Base-by-base conservation (phyloP, 176 grass and related monocot species). In the Eleusine indica region DNA sequence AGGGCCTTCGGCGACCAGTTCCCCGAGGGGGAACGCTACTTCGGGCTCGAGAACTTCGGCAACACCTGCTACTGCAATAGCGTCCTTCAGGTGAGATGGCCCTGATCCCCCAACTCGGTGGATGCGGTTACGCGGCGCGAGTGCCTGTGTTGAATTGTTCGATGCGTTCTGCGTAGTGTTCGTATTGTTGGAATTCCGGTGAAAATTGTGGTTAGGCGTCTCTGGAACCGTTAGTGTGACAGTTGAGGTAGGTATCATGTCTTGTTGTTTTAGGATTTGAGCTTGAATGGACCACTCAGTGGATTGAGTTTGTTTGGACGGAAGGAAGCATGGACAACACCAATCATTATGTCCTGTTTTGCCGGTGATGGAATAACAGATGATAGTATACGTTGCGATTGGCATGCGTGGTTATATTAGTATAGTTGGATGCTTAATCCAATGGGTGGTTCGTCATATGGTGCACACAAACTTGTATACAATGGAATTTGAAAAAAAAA, bases 31-130 rank as follows among this genome's bases (percentile, higher is more conserved):
- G 95, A 95, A 85, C 91, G 91, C 84, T 98, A 98, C 78, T 98
- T 95, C 80, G 95, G 95, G 15, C 91, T 98, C 47, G 95, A 98
- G 82, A 98, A 98, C 86, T 98, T 95, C 51, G 95, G 95, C 85
- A 98, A 98, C 71, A 98, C 95, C 44, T 98, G 95, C 92, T 95
- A 98, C 67, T 98, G 95, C 89, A 98, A 98, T 85, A 98, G 95
- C 87, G 95, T 98, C 61, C 80, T 98, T 66, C 95, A 98, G 95
- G 94, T 97, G 21, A 84, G 37, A n/a, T 70, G 37, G 4, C 43
- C 16, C 6, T 9, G 15, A 53, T 76, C 51, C 6, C 48, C 12
- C 49, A 43, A 41, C 73, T 78, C 46, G 35, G 28, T 66, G 56
- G n/a, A 13, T 25, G 38, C 64, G 57, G 83, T 35, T 35, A 25